Percentiles rank a stretch among this genome's conserved stretches.
These are phyloP conservation scores for Aspergillus sclerotioniger DNA, from an alignment of 495 filamentous ascomycete species.

Conservation along the genomic window DNA sequence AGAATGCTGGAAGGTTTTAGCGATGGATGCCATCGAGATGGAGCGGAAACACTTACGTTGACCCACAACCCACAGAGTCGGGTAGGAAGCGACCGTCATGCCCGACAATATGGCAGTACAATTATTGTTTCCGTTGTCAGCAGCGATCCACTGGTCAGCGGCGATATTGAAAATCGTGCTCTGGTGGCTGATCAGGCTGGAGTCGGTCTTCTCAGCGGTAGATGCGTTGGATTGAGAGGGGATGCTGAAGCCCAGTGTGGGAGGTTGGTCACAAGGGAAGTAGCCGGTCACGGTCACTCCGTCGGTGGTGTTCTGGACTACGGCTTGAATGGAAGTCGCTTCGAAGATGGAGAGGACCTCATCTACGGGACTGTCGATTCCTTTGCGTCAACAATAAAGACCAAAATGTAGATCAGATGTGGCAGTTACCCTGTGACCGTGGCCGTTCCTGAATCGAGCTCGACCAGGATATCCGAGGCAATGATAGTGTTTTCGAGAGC, in stretches of 20 bases:
- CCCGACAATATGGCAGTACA: slow-evolving; percentile 14
- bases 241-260: slow-evolving; percentile 10
- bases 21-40: neutral
- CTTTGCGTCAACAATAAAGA: neutral
- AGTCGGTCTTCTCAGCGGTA: neutral
- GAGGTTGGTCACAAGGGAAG: slow-evolving; percentile 16
- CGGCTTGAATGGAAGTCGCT: slow-evolving; percentile 1
- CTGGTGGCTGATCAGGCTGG: neutral
- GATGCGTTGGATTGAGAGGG: slow-evolving; percentile 8
- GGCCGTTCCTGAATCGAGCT: slow-evolving; percentile 13
- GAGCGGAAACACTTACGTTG: slow-evolving; percentile 7
- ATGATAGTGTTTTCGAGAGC: slow-evolving; percentile 12
- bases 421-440: slow-evolving; percentile 13
- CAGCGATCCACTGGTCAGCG: slow-evolving; percentile 5
- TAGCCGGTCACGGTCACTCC: slow-evolving; percentile 9
- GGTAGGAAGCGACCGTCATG: neutral
- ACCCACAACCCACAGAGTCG: slow-evolving; percentile 13
- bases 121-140: slow-evolving; percentile 17
- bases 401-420: neutral
- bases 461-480: slow-evolving; percentile 1
- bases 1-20: slow-evolving; percentile 10
- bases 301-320: neutral
- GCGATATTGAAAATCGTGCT: slow-evolving; percentile 9
- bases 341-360: slow-evolving; percentile 10
- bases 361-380: neutral